phyloP scores from a whole-genome alignment of 202 grass and related monocot species.

The Schoenoplectus tabernaemontani region DNA sequence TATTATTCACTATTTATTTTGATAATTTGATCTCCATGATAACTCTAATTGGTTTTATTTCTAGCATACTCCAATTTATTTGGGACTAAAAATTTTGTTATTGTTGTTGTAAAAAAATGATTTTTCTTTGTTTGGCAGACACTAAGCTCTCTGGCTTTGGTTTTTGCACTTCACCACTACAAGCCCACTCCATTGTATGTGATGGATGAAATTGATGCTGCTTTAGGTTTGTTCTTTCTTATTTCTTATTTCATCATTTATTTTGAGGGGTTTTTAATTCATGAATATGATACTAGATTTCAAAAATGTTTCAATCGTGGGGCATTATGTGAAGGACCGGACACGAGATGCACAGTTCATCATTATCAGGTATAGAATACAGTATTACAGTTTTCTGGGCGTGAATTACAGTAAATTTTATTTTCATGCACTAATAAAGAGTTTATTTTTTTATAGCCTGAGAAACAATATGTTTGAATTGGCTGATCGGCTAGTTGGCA shows the following conservation, averaged over 20 bases:
- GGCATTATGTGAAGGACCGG: conserved; percentile 92
- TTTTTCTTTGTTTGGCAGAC: conserved; percentile 68
- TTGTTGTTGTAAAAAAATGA: too few species aligned
- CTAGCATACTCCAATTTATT: too few species aligned
- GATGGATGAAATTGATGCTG: conserved; percentile 99
- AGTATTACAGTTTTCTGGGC: neutral
- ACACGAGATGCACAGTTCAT: conserved; percentile 98
- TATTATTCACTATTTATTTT: too few species aligned
- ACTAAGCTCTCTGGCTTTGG: conserved; percentile 84
- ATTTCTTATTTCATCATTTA: neutral
- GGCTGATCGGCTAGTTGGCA: conserved; percentile 81
- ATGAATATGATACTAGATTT: conserved; percentile 55
- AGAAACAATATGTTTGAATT: conserved; percentile 99
- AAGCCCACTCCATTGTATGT: conserved; percentile 97
- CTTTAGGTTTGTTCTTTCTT: conserved; percentile 47
- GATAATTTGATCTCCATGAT: too few species aligned
- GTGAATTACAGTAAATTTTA: neutral
- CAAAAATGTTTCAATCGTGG: conserved; percentile 97
- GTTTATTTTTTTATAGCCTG: conserved; percentile 33
- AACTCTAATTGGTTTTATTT: too few species aligned
- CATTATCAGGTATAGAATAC: conserved; percentile 69
- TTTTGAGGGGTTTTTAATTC: neutral
- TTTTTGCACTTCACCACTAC: conserved; percentile 98
- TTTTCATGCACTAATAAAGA: neutral
- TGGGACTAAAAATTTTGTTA: too few species aligned